Evolutionary conservation across 2,329 filamentous ascomycete genomes (phyloP), one percentile per base, ranked within the genome.

Genomic region (Phialophora verrucosa): DNA sequence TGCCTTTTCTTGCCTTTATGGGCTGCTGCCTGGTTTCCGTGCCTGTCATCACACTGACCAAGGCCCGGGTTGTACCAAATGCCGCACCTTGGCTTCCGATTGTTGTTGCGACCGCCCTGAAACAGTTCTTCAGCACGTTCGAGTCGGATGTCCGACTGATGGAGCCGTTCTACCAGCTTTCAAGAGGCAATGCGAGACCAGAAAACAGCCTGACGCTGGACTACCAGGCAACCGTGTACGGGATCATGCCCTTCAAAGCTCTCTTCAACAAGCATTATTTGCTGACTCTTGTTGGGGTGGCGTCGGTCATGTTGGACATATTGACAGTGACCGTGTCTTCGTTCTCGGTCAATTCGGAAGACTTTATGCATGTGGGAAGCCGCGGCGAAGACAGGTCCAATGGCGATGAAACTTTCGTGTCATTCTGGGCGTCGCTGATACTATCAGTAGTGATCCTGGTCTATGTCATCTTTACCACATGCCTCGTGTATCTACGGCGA

Each of bases 371-470:
- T 23, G 12, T 63, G 12, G 53, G 70, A 5, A 60, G 68, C 7
- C 49, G 70, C 4, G 61, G 68, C 14, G 56, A 70, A 17, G 59
- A 68, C 29, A 50, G 68, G 23, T 75, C 74, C 55, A 77, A 78
- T 56, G 76, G 75, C 4, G 79, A 79, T 31, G 78, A 83, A 65
- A 83, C 81, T 0, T 81, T 80, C 63, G 74, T 81, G 35, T 90
- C 88, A 0, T 92, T 92, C 77, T 88, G 86, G 80, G 76, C 88
- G 7, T 89, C 88, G 2, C 84, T 92, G 38, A 80, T 76, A 0
- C 79, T 91, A 20, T 86, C 88, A 0, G 77, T 87, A 3, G 79
- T 84, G 58, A 91, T 92, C 70, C 82, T 92, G n/a, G 35, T 85
- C 6, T 89, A 90, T 76, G 86, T 93, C 75, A 82, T 83, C 63